These are phyloP conservation scores for Leptographium procerum DNA, from an alignment of 2,329 filamentous ascomycete species.

Conservation along the genomic window DNA sequence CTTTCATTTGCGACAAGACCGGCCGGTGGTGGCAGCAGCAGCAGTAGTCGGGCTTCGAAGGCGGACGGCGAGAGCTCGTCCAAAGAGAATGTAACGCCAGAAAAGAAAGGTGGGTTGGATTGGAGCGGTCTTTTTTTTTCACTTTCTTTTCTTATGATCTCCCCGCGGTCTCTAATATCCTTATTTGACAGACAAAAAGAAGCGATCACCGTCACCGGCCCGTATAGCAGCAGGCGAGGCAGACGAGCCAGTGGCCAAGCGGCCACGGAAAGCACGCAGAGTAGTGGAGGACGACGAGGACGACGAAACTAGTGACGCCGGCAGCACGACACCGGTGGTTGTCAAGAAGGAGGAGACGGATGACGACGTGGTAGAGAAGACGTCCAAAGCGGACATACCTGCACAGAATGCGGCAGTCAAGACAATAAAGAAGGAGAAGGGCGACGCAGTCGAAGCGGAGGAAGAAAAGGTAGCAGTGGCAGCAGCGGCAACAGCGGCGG, in stretches of 20 bases:
- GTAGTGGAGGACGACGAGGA: slow-evolving; percentile 44
- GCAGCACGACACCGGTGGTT: neutral
- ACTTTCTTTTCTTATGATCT: slow-evolving; percentile 18
- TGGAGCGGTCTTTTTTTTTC: too few relatives aligned
- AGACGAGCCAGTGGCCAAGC: slow-evolving; percentile 51
- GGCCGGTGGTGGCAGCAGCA: slow-evolving; percentile 14
- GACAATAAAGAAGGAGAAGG: slow-evolving; percentile 14
- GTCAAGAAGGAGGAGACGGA: slow-evolving; percentile 4
- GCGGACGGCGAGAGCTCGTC: slow-evolving; percentile 4
- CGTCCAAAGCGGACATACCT: neutral
- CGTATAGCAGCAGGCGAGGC: slow-evolving; percentile 30
- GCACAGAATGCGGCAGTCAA: slow-evolving; percentile 19
- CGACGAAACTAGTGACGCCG: slow-evolving; percentile 16
- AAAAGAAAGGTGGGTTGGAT: slow-evolving; percentile 13
- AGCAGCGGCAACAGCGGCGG: slow-evolving; percentile 33
- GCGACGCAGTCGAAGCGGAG: slow-evolving; percentile 11
- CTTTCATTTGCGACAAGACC: slow-evolving; percentile 55
- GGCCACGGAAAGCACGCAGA: slow-evolving; percentile 34
- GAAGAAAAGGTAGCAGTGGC: slow-evolving; percentile 31
- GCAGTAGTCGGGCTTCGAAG: slow-evolving; percentile 4
- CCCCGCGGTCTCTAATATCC: too few relatives aligned
- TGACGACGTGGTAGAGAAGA: slow-evolving; percentile 18
- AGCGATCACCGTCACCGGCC: slow-evolving; percentile 12
- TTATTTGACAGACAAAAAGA: slow-evolving; percentile 8
- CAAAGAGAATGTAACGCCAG: slow-evolving; percentile 27